Evolutionary conservation across 352 stramenopile species (phyloP), one percentile per base, ranked within the genome.

Genomic region (Salisapilia sapeloensis): DNA sequence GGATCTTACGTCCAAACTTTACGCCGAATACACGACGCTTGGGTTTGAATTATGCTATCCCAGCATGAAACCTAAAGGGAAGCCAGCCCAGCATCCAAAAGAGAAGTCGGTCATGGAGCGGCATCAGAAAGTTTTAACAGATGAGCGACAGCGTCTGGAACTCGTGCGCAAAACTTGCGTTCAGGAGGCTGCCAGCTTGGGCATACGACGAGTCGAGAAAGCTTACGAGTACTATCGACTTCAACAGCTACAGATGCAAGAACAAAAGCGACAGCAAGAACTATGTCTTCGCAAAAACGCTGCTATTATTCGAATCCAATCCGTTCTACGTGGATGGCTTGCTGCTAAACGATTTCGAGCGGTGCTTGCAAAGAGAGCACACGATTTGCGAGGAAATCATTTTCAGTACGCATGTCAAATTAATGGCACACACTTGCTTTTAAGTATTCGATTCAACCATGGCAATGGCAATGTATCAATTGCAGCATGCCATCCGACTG

Each of bases 21-120:
- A 46, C 31, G 29, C 67, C 19, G 54, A 59, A 41, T 64, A 65
- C 29, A 67, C 55, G 4, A 52, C 52, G 2, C 51, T 44, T 4
- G 52, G 58, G 7, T 60, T 64, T 23, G 55, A 67, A 30, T 29
- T 67, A 8, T 29, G 60, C 27, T 67, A 62, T 35, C 52, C 58
- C 0, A 52, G 58, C 0, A 23, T 65, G 4, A 50, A 53, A 8
- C 38, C 55, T n/a, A 57, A 44, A 13, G 44, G 60, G 9, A 29
- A 40, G 0, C 27, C 46, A 1, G 33, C 57, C 37, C 55, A 33
- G 17, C 34, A 64, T 48, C 55, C 38, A 22, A 35, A 30, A 11
- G 53, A 63, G 18, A 15, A 30, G 0, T 37, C 28, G 1, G 37
- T 60, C 11, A 23, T 47, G 2, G 40, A 44, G 6, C 24, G 38